Evolutionary conservation across 768 basidiomycete species (phyloP), one percentile per base, ranked within the genome.

Genomic region (Amanita rubescens): DNA sequence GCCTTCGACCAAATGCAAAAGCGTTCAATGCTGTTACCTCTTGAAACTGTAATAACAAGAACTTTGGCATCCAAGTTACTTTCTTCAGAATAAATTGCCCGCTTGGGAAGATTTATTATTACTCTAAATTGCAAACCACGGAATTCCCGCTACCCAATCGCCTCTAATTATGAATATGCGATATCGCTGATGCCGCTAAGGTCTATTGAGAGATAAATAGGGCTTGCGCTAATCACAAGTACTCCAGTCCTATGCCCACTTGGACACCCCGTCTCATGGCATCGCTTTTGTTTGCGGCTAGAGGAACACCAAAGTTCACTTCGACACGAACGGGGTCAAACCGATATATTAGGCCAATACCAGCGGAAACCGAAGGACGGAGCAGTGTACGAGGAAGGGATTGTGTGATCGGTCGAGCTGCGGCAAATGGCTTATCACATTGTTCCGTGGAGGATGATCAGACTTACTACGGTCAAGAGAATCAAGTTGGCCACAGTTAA

Each of bases 321-420:
- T 96, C 94, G 24, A 92, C 75, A n/a, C 94, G 76, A 17, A 91
- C 75, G 4, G 90, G 86, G 55, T 90, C 86, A 58, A 93, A 84
- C 33, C 82, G 75, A 63, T 93, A 94, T 30, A 94, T 78, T 14
- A 96, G 69, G 3, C 93, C 94, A 11, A 93, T 60, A 6, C 93
- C 93, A 0, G 79, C 88, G 2, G 88, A 87, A 44, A 94, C 69
- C 0, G 88, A 88, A 0, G 93, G 88, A 41, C 67, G 69, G 2
- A 69, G 59, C 17, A 86, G 59, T 25, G 74, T 67, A 22, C 62
- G 59, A 9, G 64, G 58, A 24, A 85, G 51, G 42, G 69, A 77
- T 19, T 75, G 69, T 30, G 58, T 35, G 5, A 79, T 60, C 6
- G 72, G 58, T 58, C 67, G 67, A 37, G 66, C 75, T 78, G 48